Base-by-base conservation (phyloP, 345 rosid genomes). In the Euphorbia pulcherrima region DNA sequence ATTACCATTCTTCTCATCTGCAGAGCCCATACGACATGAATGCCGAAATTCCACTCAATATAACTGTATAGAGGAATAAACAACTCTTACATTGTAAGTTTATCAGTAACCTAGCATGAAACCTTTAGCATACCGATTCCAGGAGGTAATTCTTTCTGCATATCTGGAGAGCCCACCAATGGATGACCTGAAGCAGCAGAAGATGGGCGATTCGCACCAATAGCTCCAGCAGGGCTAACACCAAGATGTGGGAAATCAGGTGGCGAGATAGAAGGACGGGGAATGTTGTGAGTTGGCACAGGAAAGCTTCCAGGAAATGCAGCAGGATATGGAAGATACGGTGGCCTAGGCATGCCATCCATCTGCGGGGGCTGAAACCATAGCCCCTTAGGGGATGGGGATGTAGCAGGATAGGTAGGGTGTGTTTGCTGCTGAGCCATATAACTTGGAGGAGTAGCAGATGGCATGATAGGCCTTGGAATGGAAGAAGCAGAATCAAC, bases 61-160 rank as follows among this genome's bases (percentile, higher is more conserved):
- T 62, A 69, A 74, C 51, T 78, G 30, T 75, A 76, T 74, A 67
- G 59, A 77, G 83, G 78, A 83, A 77, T 72, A 80, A 80, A 85
- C 86, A 82, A 77, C 70, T 78, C 89, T 84, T 85, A 83, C 86
- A 72, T 80, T 81, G 69, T 50, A 80, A 73, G 72, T 63, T 75
- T 78, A 80, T 83, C 83, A 85, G 79, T 84, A 84, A 83, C 80
- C 84, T 81, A 83, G 82, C 91, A 87, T 79, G 78, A 83, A 86
- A 83, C 83, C 87, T 84, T 71, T 78, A 83, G 87, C 94, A 14
- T 88, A 93, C 97, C 98, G 39, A 82, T 87, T 84, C 87, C 89
- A 77, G 81, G 81, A 74, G 83, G 79, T 62, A 71, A 67, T 71
- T 83, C 88, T 76, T 84, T 69, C 68, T 79, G 87, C 61, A 68